These are phyloP conservation scores for Colletotrichum musicola DNA, from an alignment of 2,329 filamentous ascomycete species.

Conservation along the genomic window DNA sequence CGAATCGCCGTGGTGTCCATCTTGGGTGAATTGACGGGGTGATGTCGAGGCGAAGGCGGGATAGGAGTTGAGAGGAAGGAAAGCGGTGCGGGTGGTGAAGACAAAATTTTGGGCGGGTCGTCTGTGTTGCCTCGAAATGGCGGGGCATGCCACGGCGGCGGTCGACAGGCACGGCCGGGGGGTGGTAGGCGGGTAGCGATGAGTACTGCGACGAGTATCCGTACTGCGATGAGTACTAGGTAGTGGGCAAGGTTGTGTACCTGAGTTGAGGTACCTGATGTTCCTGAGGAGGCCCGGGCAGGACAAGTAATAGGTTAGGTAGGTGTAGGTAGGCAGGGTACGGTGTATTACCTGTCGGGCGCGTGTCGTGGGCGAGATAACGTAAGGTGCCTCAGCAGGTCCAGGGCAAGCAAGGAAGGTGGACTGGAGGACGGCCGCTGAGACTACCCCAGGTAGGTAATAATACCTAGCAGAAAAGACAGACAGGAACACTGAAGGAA, in stretches of 20 bases:
- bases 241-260: neutral
- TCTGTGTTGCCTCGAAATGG: conserved; percentile 40
- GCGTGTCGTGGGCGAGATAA: too few species aligned
- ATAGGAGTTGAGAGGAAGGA: conserved; percentile 40
- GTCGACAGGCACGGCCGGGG: neutral
- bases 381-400: too few species aligned
- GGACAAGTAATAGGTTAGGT: too few species aligned
- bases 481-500: neutral
- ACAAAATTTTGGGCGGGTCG: conserved; percentile 42
- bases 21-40: conserved; percentile 45
- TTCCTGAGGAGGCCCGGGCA: too few species aligned
- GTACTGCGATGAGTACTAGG: neutral
- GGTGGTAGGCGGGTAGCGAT: neutral
- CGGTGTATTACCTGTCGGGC: too few species aligned
- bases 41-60: conserved; percentile 39
- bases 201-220: neutral
- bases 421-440: neutral
- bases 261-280: neutral
- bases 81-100: conserved; percentile 38
- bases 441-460: neutral
- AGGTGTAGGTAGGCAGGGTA: too few species aligned
- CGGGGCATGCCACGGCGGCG: conserved; percentile 39
- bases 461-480: conserved; percentile 12
- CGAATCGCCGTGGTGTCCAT: conserved; percentile 84
- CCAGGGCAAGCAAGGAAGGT: neutral